Percentiles rank a stretch among this genome's conserved stretches.
phyloP scores from a whole-genome alignment of 371 early-diverging fungal genomes.

The Rhizopus delemar region DNA sequence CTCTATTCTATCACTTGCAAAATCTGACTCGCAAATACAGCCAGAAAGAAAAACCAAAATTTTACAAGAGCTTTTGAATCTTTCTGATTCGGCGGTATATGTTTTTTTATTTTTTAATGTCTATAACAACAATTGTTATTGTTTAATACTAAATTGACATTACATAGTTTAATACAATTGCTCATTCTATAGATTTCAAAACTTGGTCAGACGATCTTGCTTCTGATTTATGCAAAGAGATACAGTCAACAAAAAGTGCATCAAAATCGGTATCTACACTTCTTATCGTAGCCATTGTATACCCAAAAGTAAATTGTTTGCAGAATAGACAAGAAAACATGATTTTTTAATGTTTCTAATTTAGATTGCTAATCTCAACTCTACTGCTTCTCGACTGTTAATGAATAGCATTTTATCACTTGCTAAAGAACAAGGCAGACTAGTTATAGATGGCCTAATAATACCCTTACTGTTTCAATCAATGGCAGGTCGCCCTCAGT shows the following conservation, averaged over 20 bases:
- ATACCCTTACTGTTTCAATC: slow-evolving; percentile 20
- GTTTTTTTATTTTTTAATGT: neutral
- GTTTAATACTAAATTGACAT: neutral
- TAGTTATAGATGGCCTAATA: slow-evolving; percentile 16
- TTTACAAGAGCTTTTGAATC: neutral
- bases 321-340: too few relatives aligned
- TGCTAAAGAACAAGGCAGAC: slow-evolving; percentile 10
- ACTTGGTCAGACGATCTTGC: slow-evolving; percentile 21
- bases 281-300: slow-evolving; percentile 2
- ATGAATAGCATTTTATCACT: slow-evolving; percentile 10
- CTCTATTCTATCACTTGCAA: slow-evolving; percentile 1
- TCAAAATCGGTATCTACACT: slow-evolving; percentile 4
- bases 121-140: too few relatives aligned
- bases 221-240: slow-evolving; percentile 13
- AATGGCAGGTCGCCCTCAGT: slow-evolving; percentile 8
- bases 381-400: slow-evolving; percentile 15
- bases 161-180: neutral
- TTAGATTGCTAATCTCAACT: slow-evolving; percentile 13
- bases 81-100: slow-evolving; percentile 7
- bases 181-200: slow-evolving; percentile 14
- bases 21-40: slow-evolving; percentile 8
- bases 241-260: slow-evolving; percentile 4
- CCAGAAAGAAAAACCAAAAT: neutral
- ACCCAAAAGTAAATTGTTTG: slow-evolving; percentile 18
- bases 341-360: neutral